Conservation (phyloP, 371 early-diverging fungal genomes). For the Syncephalastrum monosporum region DNA sequence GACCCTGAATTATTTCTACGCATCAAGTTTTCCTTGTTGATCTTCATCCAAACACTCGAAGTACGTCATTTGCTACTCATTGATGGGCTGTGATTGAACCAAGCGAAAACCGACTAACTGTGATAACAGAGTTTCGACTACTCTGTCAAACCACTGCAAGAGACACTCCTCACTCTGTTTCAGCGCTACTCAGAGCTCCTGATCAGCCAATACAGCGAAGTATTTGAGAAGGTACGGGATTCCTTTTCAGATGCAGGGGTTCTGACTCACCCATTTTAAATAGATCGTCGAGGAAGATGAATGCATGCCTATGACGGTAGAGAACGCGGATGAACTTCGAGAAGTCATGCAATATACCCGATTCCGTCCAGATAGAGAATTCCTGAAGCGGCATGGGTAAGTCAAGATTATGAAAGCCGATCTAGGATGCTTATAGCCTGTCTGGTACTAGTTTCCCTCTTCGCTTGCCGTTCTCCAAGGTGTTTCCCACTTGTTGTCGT, state of each 20-base stretch:
- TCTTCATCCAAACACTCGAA: slow-evolving; percentile 90
- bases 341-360: slow-evolving; percentile 57
- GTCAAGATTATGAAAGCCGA: not conserved
- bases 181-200: slow-evolving; percentile 81
- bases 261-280: not conserved
- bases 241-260: not conserved
- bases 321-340: slow-evolving; percentile 61
- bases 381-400: slow-evolving; percentile 44
- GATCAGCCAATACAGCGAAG: slow-evolving; percentile 68
- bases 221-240: slow-evolving; percentile 61
- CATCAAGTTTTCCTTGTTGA: slow-evolving; percentile 74
- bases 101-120: not conserved
- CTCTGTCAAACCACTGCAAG: slow-evolving; percentile 50
- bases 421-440: not conserved
- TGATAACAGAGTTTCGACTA: slow-evolving; percentile 44
- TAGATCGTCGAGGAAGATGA: slow-evolving; percentile 84
- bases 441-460: slow-evolving; percentile 67
- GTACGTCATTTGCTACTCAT: slow-evolving; percentile 34
- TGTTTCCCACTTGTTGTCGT: slow-evolving; percentile 73
- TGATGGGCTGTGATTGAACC: too few relatives aligned
- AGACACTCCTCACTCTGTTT: slow-evolving; percentile 70
- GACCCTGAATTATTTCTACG: slow-evolving; percentile 76
- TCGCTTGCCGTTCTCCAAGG: slow-evolving; percentile 80
- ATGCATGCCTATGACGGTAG: slow-evolving; percentile 80
- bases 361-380: slow-evolving; percentile 47